phyloP scores from a whole-genome alignment of 768 basidiomycete species.

The Panaeolus papilionaceus region DNA sequence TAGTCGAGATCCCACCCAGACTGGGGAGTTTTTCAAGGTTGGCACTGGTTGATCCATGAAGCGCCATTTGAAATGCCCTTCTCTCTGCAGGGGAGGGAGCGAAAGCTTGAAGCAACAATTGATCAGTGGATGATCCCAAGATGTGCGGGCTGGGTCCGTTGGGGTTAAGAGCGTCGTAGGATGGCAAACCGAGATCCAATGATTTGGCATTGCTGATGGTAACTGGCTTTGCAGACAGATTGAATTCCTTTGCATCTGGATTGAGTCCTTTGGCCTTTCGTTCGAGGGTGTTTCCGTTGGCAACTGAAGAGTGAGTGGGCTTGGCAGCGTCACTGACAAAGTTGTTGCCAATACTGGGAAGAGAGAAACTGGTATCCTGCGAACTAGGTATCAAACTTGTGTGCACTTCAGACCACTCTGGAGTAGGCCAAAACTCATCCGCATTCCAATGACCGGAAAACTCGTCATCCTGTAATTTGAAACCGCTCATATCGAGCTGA shows the following conservation, averaged over 20 bases:
- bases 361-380: neutral
- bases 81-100: conserved; percentile 90
- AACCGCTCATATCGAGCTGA: neutral
- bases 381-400: neutral
- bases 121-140: conserved; percentile 48
- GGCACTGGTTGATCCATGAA: conserved; percentile 75
- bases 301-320: neutral
- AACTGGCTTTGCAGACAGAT: conserved; percentile 45
- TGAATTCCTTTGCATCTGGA: conserved; percentile 88
- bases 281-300: conserved; percentile 36
- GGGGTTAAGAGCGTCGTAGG: conserved; percentile 67
- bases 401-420: neutral
- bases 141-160: conserved; percentile 52
- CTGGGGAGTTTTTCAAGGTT: conserved; percentile 82
- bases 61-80: conserved; percentile 79
- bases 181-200: conserved; percentile 23
- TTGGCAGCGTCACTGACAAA: neutral
- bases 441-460: neutral
- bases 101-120: conserved; percentile 76
- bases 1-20: conserved; percentile 67
- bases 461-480: conserved; percentile 1
- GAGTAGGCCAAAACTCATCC: neutral
- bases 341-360: neutral
- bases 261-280: conserved; percentile 71
- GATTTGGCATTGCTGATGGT: conserved; percentile 25